Conservation (phyloP, 129 eudicot genomes). For the Flaveria linearis region DNA sequence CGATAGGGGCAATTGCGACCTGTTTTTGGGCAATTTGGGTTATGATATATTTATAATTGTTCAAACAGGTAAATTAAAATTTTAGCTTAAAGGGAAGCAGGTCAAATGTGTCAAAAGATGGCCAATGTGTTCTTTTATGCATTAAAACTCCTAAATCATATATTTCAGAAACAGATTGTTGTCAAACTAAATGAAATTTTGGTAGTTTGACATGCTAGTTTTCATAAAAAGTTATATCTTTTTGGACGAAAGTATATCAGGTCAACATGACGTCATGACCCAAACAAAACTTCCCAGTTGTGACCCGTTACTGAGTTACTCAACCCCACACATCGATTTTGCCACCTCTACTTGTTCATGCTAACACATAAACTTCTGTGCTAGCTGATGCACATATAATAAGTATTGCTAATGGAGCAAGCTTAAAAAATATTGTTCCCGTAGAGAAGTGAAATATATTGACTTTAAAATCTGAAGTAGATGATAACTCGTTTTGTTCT, state of each 20-base stretch:
- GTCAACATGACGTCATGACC: neutral
- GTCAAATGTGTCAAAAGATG: neutral
- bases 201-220: neutral
- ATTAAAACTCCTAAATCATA: neutral
- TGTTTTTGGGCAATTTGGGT: neutral
- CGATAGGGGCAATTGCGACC: neutral
- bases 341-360: neutral
- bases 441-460: conserved; percentile 16
- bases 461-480: neutral
- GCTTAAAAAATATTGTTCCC: neutral
- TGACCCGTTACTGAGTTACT: conserved; percentile 1
- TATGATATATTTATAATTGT: neutral
- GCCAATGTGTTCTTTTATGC: conserved; percentile 1
- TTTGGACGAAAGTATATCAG: neutral
- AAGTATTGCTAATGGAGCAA: neutral
- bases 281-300: neutral
- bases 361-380: conserved; percentile 13
- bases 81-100: neutral
- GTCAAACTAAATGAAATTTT: neutral
- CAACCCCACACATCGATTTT: neutral
- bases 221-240: neutral
- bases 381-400: conserved; percentile 4
- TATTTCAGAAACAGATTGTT: neutral
- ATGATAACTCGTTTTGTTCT: neutral
- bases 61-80: neutral